Evolutionary conservation across 108 stramenopile genomes (phyloP), one percentile per base, ranked within the genome.

Genomic region (Cyclotella distinguenda): DNA sequence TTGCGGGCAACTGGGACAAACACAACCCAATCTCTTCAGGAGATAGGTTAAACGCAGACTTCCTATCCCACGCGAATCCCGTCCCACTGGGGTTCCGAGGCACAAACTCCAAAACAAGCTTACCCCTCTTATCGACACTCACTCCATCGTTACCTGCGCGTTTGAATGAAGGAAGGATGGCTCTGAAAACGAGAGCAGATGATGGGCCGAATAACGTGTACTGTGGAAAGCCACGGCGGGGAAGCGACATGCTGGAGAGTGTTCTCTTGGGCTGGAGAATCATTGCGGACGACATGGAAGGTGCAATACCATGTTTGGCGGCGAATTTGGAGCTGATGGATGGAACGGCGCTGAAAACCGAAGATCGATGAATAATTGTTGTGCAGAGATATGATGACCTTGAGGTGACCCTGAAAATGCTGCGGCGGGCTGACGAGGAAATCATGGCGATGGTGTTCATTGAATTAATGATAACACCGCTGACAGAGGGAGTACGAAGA

Each of bases 11-110:
- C 30, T 87, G 82, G 19, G 68, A 64, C 6, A 80, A 22, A 19
- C 83, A 43, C 26, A 83, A 64, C 3, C 82, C 86, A 15, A 81
- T 58, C 63, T 87, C 86, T 63, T 83, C 82, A 5, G 67, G 75
- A 0, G 65, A 52, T n/a, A 87, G 54, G 22, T 66, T 78, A 38
- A 84, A 82, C n/a, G 49, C 42, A 18, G 73, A 61, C 31, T 81
- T 55, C 6, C 63, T 60, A 32, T 49, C 22, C 82, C 74, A 77
- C 3, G 51, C 43, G 30, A 60, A 79, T 28, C 61, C 68, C 9
- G 63, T 34, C 23, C 78, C 78, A 25, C 38, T 45, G 31, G 36
- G 28, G 34, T 39, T 51, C 11, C 85, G 63, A 8, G 84, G 84
- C 9, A 64, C 58, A 36, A 82, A 83, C 44, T 84, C 82, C 30